Percentiles rank a stretch among this genome's conserved stretches.
Evolutionary conservation across 2,329 filamentous ascomycete genomes (phyloP).

Genomic region (Clarireedia homoeocarpa): DNA sequence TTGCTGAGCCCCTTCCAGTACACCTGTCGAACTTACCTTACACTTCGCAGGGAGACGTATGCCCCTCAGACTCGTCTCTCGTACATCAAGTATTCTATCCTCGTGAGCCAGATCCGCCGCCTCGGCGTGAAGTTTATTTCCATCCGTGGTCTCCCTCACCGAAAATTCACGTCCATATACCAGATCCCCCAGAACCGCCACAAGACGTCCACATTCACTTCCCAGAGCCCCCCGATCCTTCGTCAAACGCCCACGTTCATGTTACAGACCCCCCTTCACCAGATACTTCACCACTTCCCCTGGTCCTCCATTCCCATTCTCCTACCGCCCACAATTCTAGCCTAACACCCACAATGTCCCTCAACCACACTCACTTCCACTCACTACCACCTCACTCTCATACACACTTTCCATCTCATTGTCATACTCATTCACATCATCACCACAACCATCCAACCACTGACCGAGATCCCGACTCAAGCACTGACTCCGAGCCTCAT

Average conservation of each 20-base stretch:
- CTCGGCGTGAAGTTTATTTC: background rate
- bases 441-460: background rate
- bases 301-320: background rate
- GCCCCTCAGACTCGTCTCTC: too few species aligned
- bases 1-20: too few species aligned
- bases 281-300: background rate
- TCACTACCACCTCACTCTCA: background rate
- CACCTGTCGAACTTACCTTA: too few species aligned
- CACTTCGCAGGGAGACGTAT: too few species aligned
- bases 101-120: too few species aligned
- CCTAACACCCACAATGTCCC: background rate
- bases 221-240: background rate
- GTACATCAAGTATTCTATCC: too few species aligned
- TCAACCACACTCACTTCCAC: background rate
- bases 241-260: background rate
- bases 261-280: background rate
- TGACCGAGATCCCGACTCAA: background rate
- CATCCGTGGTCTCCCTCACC: background rate
- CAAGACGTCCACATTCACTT: background rate
- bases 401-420: background rate
- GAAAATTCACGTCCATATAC: background rate
- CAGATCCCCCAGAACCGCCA: background rate
- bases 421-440: background rate
- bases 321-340: background rate
- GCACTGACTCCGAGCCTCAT: background rate